Conservation (phyloP, 108 stramenopile species). For the Pinguiococcus pyrenoidosus region DNA sequence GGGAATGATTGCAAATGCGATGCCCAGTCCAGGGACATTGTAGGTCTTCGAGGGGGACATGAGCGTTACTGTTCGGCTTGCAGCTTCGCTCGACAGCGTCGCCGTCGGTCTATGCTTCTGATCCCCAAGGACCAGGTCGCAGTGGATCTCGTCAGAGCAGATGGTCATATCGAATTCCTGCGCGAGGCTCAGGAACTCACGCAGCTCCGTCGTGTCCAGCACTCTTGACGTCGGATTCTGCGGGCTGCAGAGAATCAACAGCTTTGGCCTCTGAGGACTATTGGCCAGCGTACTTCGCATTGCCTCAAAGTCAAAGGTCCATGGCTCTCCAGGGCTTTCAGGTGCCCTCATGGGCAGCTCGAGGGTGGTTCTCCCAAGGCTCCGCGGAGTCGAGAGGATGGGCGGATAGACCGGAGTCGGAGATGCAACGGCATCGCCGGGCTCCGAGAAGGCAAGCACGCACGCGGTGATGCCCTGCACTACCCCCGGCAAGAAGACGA, state of each 20-base stretch:
- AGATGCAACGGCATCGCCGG: background rate
- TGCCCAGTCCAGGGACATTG: background rate
- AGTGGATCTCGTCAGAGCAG: slow-evolving; percentile 3
- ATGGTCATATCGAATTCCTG: background rate
- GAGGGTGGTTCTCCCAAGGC: background rate
- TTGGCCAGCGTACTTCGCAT: slow-evolving; percentile 2
- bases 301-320: slow-evolving; percentile 3
- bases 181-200: background rate
- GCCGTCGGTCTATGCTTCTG: background rate
- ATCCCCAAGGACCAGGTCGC: slow-evolving; percentile 1
- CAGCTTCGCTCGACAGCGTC: background rate
- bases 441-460: background rate
- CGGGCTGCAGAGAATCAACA: slow-evolving; percentile 6
- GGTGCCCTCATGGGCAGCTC: background rate
- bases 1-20: slow-evolving; percentile 1
- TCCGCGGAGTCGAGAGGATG: background rate
- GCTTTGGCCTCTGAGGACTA: background rate
- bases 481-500: slow-evolving; percentile 1
- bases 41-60: slow-evolving; percentile 3
- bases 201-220: background rate
- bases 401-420: slow-evolving; percentile 3
- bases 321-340: background rate
- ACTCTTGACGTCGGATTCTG: background rate
- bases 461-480: background rate
- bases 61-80: background rate